phyloP scores from a whole-genome alignment of 2,329 filamentous ascomycete genomes.

The Trichophyton mentagrophytes region DNA sequence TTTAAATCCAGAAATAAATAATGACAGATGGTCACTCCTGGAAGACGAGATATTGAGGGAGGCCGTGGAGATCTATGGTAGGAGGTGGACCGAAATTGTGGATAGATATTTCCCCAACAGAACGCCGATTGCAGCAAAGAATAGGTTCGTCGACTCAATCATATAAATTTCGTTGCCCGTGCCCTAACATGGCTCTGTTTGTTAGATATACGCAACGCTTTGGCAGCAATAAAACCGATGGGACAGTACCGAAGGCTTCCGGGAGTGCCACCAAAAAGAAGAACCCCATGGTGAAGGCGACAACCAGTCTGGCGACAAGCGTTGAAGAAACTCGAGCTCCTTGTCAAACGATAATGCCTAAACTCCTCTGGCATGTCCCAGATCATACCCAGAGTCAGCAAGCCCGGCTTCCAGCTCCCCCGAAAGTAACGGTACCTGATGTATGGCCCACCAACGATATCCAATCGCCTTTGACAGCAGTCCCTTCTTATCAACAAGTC shows the following conservation, averaged over 20 bases:
- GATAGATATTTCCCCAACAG: constrained; percentile 6
- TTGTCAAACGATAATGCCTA: constrained; percentile 5
- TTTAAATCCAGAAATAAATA: constrained; percentile 5
- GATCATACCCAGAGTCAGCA: constrained; percentile 5
- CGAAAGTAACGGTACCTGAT: background rate
- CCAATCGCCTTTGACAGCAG: background rate
- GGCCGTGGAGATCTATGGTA: constrained; percentile 3
- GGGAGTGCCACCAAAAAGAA: background rate
- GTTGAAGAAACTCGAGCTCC: background rate
- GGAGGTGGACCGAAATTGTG: constrained; percentile 5
- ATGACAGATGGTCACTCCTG: constrained; percentile 6
- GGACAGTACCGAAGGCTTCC: background rate
- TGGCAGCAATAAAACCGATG: background rate
- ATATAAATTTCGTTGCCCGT: background rate
- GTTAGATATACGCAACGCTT: constrained; percentile 6
- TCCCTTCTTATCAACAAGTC: background rate
- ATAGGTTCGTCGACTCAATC: background rate
- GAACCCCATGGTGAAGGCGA: background rate
- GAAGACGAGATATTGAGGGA: constrained; percentile 6
- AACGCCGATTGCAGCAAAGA: constrained; percentile 6
- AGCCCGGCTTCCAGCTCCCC: background rate
- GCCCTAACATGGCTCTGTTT: background rate
- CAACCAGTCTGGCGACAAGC: background rate
- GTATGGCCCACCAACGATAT: background rate
- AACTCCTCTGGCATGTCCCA: constrained; percentile 5